phyloP scores from a whole-genome alignment of 2,329 filamentous ascomycete species.

The Talaromyces sp. region DNA sequence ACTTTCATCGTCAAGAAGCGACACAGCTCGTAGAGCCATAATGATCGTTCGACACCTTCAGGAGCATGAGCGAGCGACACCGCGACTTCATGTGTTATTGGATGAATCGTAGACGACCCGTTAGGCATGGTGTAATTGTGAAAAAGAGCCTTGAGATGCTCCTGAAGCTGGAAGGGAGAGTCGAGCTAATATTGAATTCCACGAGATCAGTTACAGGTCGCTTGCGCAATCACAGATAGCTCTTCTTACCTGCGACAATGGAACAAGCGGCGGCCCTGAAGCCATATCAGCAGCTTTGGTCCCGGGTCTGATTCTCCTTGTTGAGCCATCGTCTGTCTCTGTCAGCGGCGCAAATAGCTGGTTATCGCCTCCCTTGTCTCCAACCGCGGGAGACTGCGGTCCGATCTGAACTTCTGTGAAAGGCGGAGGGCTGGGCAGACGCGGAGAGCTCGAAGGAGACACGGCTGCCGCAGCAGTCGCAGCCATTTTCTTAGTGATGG shows the following conservation, averaged over 20 bases:
- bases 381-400: slow-evolving; percentile 68
- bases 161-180: slow-evolving; percentile 93
- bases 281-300: slow-evolving; percentile 92
- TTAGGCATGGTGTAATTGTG: slow-evolving; percentile 68
- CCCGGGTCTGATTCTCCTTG: slow-evolving; percentile 82
- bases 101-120: slow-evolving; percentile 57
- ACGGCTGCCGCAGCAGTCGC: slow-evolving; percentile 40
- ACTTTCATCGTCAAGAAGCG: slow-evolving; percentile 93
- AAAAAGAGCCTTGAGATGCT: slow-evolving; percentile 91
- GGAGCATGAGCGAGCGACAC: slow-evolving; percentile 74
- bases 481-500: slow-evolving; percentile 25
- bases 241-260: slow-evolving; percentile 69
- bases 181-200: slow-evolving; percentile 65
- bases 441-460: slow-evolving; percentile 71
- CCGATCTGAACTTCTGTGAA: slow-evolving; percentile 91
- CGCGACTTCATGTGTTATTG: slow-evolving; percentile 74
- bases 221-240: not conserved
- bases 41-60: slow-evolving; percentile 72
- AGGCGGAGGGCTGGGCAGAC: slow-evolving; percentile 90
- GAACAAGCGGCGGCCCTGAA: slow-evolving; percentile 81
- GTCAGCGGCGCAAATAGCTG: slow-evolving; percentile 42
- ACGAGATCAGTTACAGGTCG: not conserved
- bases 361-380: slow-evolving; percentile 58
- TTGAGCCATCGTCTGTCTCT: slow-evolving; percentile 66
- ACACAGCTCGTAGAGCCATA: slow-evolving; percentile 98